Conservation (phyloP, 1,284 basidiomycete genomes). For the Malassezia equina region DNA sequence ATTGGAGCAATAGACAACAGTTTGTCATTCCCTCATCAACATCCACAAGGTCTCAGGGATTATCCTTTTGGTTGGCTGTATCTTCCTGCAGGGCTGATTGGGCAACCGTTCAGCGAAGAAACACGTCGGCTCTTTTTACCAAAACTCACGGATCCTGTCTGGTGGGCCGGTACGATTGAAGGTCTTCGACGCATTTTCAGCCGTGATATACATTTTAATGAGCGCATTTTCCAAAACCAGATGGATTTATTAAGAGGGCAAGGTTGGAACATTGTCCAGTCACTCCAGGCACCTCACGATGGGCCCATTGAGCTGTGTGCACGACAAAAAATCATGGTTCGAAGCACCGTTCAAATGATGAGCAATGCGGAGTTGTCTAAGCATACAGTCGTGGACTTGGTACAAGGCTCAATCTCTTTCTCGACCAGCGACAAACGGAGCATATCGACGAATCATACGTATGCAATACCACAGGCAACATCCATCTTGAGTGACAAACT, state of each 20-base stretch:
- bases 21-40: constrained; percentile 62
- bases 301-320: constrained; percentile 45
- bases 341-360: constrained; percentile 13
- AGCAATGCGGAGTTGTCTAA: not conserved
- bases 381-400: constrained; percentile 9
- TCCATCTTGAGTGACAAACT: not conserved
- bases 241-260: constrained; percentile 83
- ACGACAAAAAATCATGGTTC: constrained; percentile 37
- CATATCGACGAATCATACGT: not conserved
- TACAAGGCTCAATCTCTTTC: constrained; percentile 1
- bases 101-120: constrained; percentile 60
- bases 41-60: constrained; percentile 76
- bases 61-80: constrained; percentile 81
- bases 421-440: not conserved
- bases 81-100: constrained; percentile 70
- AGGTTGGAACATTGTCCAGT: constrained; percentile 78
- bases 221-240: constrained; percentile 58
- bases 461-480: not conserved
- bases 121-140: constrained; percentile 73
- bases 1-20: constrained; percentile 81
- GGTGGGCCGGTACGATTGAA: constrained; percentile 80
- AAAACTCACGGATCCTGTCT: constrained; percentile 65
- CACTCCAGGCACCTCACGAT: constrained; percentile 62
- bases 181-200: constrained; percentile 67
- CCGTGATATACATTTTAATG: constrained; percentile 60